Evolutionary conservation across 2,329 filamentous ascomycete genomes (phyloP).

Genomic region (Fusarium staphyleae): DNA sequence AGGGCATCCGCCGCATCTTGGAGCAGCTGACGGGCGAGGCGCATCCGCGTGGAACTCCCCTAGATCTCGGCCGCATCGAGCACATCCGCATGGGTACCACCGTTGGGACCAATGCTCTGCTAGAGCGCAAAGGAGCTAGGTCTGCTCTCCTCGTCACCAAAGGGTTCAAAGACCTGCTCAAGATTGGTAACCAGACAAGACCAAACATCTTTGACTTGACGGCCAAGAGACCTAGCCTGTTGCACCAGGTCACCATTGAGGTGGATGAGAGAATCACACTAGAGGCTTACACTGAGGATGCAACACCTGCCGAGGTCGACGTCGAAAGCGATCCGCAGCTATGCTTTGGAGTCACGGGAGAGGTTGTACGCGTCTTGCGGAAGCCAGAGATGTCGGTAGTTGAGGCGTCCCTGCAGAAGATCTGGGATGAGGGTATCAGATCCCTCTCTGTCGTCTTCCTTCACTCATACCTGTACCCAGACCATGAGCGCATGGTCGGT

Average conservation of each 20-base stretch:
- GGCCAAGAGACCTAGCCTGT: conserved; percentile 70
- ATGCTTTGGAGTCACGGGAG: conserved; percentile 69
- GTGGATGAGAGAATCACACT: conserved; percentile 87
- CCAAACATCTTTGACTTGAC: no score
- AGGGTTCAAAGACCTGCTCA: no score
- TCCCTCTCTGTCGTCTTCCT: conserved; percentile 67
- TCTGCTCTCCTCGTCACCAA: no score
- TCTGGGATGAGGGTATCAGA: conserved; percentile 66
- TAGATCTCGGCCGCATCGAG: conserved; percentile 53
- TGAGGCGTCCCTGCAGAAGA: conserved; percentile 60
- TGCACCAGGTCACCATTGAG: conserved; percentile 85
- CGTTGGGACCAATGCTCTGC: no score
- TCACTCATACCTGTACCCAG: conserved; percentile 70
- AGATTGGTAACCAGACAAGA: no score
- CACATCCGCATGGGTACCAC: conserved; percentile 43
- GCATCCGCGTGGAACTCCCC: conserved; percentile 42
- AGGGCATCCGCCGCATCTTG: conserved; percentile 66
- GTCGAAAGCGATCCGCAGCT: conserved; percentile 57
- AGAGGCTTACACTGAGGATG: conserved; percentile 76
- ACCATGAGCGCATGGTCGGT: conserved; percentile 56
- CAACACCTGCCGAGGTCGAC: conserved; percentile 33
- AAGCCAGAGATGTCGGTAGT: conserved; percentile 62
- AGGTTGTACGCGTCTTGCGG: conserved; percentile 70
- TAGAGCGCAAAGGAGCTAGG: no score
- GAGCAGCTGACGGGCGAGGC: conserved; percentile 43